Evolutionary conservation across 345 rosid species (phyloP), one percentile per base, ranked within the genome.

Genomic region (Draba incana): DNA sequence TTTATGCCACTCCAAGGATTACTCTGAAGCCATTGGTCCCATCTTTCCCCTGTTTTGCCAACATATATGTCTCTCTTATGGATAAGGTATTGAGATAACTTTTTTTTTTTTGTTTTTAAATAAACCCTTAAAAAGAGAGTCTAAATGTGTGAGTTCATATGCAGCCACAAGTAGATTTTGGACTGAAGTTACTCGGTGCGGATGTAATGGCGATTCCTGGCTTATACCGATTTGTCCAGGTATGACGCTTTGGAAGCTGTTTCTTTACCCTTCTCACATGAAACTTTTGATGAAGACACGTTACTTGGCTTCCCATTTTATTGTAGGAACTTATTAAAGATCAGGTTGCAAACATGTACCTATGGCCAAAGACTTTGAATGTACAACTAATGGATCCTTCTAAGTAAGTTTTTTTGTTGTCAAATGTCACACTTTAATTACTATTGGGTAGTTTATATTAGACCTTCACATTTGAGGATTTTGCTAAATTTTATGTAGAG

Each of bases 121-220:
- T 33, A 49, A 44, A n/a, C 43, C 48, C 13, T 33, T 43, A 0
- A 54, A 57, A 24, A 60, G 8, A 57, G 10, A 50, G 37, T 45
- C 52, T 63, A 57, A n/a, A 39, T 33, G 23, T 55, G 38, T 25
- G 55, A 7, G 42, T 33, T 62, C 20, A 75, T 75, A 27, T 80
- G 74, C 81, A 91, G 99, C 99, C 98, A 27, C 93, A 94, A 68
- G 88, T 94, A 10, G 98, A 94, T 79, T 91, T 91, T 78, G 99
- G 99, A 35, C 81, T 94, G 13, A 94, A 86, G 81, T 74, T 94
- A 68, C 80, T 91, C 1, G 99, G 98, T 25, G 95, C 82, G 35
- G 99, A 94, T 80, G 86, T 84, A 64, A 94, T 94, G 99, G 78
- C 99, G 60, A 89, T 94, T 62, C 99, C 99, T 67, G 99, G 98